A percentile compares a stretch with the other conserved stretches of the same genome.
These are phyloP conservation scores for Stachybotrys chlorohalonatus DNA, from an alignment of 2,329 filamentous ascomycete genomes.

Conservation along the genomic window DNA sequence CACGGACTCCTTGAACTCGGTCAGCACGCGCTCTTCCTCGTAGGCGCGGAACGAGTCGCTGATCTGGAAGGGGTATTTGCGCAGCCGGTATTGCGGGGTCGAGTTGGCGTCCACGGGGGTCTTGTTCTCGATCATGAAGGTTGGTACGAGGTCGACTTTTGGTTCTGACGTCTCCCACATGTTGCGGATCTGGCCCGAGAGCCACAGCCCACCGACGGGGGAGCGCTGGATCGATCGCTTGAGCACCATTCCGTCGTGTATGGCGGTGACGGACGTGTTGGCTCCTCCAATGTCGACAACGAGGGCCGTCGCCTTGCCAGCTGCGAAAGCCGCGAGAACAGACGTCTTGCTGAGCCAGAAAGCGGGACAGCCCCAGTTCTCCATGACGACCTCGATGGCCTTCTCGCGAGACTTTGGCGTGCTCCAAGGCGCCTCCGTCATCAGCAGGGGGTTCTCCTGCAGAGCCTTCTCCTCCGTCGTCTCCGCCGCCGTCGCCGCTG, in stretches of 20 bases:
- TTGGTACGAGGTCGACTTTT: conserved; percentile 67
- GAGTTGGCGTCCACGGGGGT: conserved; percentile 78
- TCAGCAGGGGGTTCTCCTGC: conserved; percentile 79
- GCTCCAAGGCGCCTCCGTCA: conserved; percentile 96
- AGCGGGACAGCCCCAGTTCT: conserved; percentile 89
- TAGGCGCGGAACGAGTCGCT: conserved; percentile 66
- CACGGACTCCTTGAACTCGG: conserved; percentile 96
- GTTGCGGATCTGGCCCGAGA: conserved; percentile 78
- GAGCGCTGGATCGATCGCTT: conserved; percentile 85
- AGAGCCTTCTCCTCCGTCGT: conserved; percentile 64
- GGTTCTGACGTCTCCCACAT: conserved; percentile 65
- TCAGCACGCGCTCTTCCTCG: conserved; percentile 86
- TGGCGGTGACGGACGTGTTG: conserved; percentile 79
- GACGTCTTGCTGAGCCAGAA: conserved; percentile 89
- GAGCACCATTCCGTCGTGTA: conserved; percentile 90
- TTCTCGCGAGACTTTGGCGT: conserved; percentile 80
- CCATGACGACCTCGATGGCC: conserved; percentile 92
- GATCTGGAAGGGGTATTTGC: conserved; percentile 55
- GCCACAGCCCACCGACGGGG: conserved; percentile 77
- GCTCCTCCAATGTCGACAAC: conserved; percentile 88
- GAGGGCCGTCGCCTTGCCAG: conserved; percentile 85
- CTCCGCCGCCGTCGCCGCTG: conserved; percentile 20
- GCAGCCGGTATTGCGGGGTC: conserved; percentile 66
- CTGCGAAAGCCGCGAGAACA: conserved; percentile 82
- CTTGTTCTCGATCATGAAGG: conserved; percentile 84